phyloP scores from a whole-genome alignment of 148 eudicot genomes.

The Arbutus unedo region DNA sequence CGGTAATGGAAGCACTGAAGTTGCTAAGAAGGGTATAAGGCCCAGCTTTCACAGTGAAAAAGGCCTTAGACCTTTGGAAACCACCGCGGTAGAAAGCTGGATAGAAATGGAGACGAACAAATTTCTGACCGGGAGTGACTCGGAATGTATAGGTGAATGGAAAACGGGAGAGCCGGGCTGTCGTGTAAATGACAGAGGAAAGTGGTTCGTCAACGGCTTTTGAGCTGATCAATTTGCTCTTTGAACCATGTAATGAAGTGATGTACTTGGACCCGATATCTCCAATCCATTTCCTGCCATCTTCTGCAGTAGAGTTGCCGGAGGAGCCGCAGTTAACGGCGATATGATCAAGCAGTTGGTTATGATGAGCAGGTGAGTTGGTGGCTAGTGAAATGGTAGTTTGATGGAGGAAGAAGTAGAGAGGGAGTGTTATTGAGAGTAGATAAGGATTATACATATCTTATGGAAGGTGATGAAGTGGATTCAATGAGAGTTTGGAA shows the following conservation, averaged over 20 bases:
- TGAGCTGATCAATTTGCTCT: constrained; percentile 16
- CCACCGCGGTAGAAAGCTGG: constrained; percentile 20
- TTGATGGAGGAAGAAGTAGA: neutral
- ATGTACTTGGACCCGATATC: neutral
- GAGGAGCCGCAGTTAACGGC: constrained; percentile 20
- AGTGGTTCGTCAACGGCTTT: neutral
- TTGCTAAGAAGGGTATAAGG: constrained; percentile 35
- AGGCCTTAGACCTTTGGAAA: constrained; percentile 15
- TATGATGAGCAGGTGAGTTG: neutral
- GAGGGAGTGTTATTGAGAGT: neutral
- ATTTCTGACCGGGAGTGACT: constrained; percentile 24
- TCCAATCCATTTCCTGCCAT: constrained; percentile 26
- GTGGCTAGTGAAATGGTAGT: neutral
- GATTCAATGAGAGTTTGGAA: too few species aligned
- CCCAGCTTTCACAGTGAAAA: constrained; percentile 35
- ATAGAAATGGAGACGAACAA: constrained; percentile 27
- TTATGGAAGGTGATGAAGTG: too few species aligned
- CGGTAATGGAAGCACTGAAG: constrained; percentile 36
- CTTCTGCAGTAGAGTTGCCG: constrained; percentile 8
- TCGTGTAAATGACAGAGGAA: constrained; percentile 8
- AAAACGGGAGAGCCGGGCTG: constrained; percentile 18
- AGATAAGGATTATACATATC: too few species aligned
- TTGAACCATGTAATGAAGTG: neutral
- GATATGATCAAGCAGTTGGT: too few species aligned
- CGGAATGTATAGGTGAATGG: constrained; percentile 22